These are phyloP conservation scores for Suillus cothurnatus DNA, from an alignment of 768 basidiomycete genomes.

Conservation along the genomic window DNA sequence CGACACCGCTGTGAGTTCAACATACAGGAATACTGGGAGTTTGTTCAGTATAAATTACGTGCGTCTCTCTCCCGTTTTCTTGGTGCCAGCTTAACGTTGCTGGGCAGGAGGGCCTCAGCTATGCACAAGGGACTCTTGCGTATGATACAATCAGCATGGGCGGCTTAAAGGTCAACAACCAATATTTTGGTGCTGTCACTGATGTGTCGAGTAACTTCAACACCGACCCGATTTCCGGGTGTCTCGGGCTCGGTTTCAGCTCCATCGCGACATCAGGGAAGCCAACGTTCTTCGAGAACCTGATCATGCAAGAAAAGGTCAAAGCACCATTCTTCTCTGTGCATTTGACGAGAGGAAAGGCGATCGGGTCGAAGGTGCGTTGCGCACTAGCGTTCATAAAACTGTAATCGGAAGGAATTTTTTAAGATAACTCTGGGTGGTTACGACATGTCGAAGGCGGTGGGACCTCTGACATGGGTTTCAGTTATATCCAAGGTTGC, in stretches of 20 bases:
- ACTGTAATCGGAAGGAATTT: background rate
- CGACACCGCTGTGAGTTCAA: constrained; percentile 40
- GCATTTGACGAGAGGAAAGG: constrained; percentile 47
- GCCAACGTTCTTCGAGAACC: constrained; percentile 66
- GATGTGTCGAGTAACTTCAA: constrained; percentile 52
- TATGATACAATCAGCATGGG: constrained; percentile 54
- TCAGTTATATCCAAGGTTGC: constrained; percentile 40
- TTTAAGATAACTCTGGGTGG: constrained; percentile 28
- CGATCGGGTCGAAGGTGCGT: constrained; percentile 51
- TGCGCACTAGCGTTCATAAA: constrained; percentile 3
- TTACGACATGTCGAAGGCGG: constrained; percentile 37
- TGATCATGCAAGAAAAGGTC: constrained; percentile 46
- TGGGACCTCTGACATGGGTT: constrained; percentile 34
- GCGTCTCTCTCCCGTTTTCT: constrained; percentile 13
- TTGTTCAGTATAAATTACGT: constrained; percentile 50
- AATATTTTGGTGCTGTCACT: constrained; percentile 58
- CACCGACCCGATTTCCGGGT: constrained; percentile 53
- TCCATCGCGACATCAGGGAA: constrained; percentile 47
- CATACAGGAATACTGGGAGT: constrained; percentile 36
- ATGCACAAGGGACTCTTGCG: constrained; percentile 49
- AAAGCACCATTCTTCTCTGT: constrained; percentile 56
- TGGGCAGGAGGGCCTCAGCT: constrained; percentile 49
- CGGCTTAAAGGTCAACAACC: constrained; percentile 44
- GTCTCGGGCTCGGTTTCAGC: constrained; percentile 65
- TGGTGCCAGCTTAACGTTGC: background rate